These are phyloP conservation scores for Ophiostoma australiae DNA, from an alignment of 2,329 filamentous ascomycete species.

Conservation along the genomic window DNA sequence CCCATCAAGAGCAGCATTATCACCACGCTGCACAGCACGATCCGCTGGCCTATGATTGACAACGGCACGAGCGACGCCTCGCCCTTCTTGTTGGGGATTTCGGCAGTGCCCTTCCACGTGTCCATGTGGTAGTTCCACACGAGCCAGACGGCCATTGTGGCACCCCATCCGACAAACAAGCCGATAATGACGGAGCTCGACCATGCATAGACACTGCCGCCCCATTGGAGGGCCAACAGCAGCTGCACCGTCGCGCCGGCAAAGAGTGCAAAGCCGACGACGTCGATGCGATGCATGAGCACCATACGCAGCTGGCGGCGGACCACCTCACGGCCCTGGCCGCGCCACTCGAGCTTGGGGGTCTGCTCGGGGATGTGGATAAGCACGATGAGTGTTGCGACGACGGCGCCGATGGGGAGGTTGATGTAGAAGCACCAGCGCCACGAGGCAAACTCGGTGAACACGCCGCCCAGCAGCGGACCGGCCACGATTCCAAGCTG, in stretches of 20 bases:
- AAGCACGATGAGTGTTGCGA: background rate
- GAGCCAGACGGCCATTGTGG: background rate
- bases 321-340: background rate
- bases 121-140: background rate
- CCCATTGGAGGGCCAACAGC: background rate
- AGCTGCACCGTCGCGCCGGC: background rate
- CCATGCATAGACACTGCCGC: background rate
- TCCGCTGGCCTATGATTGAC: background rate
- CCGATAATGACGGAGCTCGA: background rate
- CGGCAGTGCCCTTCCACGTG: background rate
- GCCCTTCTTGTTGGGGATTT: background rate
- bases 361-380: background rate
- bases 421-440: conserved; percentile 4
- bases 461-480: background rate
- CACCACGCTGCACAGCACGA: background rate
- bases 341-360: background rate
- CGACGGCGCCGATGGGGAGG: background rate
- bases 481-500: background rate
- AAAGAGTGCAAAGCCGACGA: background rate
- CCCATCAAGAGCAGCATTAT: background rate
- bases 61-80: background rate
- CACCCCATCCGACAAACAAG: background rate
- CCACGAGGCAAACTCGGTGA: background rate
- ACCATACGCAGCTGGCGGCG: background rate
- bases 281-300: background rate